Evolutionary conservation across 176 grass and related monocot species (phyloP).

Genomic region (Paspalum vaginatum): DNA sequence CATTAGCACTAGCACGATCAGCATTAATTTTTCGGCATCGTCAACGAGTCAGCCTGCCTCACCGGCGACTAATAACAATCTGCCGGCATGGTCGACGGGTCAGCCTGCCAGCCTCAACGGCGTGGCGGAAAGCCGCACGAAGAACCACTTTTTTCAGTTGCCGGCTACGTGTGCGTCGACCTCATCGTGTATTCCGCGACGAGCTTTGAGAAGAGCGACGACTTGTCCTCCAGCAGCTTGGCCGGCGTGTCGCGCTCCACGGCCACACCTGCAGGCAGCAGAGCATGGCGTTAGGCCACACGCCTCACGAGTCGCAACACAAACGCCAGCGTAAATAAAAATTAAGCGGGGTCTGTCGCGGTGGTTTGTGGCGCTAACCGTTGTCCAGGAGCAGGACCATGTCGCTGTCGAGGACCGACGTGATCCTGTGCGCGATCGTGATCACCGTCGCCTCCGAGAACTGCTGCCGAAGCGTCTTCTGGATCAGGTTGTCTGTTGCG

Average conservation of each 20-base stretch:
- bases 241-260: conserved; percentile 67
- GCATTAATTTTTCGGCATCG: conserved; percentile 32
- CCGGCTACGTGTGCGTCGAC: conserved; percentile 51
- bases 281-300: neutral
- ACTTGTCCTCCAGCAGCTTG: conserved; percentile 62
- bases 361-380: conserved; percentile 51
- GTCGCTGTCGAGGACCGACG: conserved; percentile 78
- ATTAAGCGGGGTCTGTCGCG: conserved; percentile 31
- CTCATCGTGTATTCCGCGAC: conserved; percentile 70
- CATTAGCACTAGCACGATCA: neutral
- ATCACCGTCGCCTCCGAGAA: conserved; percentile 73
- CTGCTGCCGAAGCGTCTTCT: conserved; percentile 71
- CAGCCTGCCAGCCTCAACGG: conserved; percentile 32
- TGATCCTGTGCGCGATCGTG: conserved; percentile 74
- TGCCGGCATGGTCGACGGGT: neutral
- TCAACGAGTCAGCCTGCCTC: conserved; percentile 25
- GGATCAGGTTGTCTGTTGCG: conserved; percentile 76
- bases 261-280: conserved; percentile 49
- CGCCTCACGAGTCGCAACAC: neutral
- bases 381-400: conserved; percentile 78
- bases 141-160: neutral
- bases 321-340: neutral
- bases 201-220: conserved; percentile 80
- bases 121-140: neutral
- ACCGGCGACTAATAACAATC: neutral